Evolutionary conservation across 2,329 filamentous ascomycete species (phyloP).

Genomic region (Botrytis sinoallii): DNA sequence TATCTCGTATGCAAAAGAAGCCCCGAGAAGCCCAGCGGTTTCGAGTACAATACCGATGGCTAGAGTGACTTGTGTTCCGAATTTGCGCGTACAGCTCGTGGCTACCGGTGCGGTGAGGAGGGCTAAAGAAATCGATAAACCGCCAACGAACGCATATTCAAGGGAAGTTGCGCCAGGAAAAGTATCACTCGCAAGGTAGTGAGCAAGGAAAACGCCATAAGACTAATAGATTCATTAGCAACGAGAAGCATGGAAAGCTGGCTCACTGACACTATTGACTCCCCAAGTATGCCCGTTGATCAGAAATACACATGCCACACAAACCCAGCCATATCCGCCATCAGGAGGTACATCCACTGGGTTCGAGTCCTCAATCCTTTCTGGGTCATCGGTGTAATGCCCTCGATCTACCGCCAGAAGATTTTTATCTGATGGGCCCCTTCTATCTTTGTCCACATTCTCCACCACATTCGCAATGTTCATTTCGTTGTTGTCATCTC

Average conservation of each 20-base stretch:
- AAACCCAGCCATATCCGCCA: slow-evolving; percentile 58
- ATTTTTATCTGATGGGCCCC: neutral
- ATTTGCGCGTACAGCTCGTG: slow-evolving; percentile 47
- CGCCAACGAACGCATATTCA: slow-evolving; percentile 75
- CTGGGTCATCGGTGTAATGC: neutral
- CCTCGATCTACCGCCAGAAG: neutral
- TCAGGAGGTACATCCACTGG: slow-evolving; percentile 46
- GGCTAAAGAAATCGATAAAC: slow-evolving; percentile 62
- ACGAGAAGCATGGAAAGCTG: neutral
- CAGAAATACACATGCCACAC: slow-evolving; percentile 43
- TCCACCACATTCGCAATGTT: neutral
- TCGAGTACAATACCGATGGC: slow-evolving; percentile 63
- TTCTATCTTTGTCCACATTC: neutral
- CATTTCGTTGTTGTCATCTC: slow-evolving; percentile 5
- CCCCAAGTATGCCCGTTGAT: slow-evolving; percentile 50
- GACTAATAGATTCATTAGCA: slow-evolving; percentile 40
- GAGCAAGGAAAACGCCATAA: slow-evolving; percentile 73
- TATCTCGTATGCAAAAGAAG: slow-evolving; percentile 64
- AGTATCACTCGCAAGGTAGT: slow-evolving; percentile 64
- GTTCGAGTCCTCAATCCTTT: slow-evolving; percentile 10
- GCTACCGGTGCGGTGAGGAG: slow-evolving; percentile 63
- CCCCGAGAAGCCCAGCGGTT: slow-evolving; percentile 62
- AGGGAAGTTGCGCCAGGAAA: slow-evolving; percentile 63
- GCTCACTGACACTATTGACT: slow-evolving; percentile 36
- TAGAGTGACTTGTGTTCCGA: slow-evolving; percentile 63